phyloP scores from a whole-genome alignment of 768 basidiomycete species.

The Pholiota microspora region DNA sequence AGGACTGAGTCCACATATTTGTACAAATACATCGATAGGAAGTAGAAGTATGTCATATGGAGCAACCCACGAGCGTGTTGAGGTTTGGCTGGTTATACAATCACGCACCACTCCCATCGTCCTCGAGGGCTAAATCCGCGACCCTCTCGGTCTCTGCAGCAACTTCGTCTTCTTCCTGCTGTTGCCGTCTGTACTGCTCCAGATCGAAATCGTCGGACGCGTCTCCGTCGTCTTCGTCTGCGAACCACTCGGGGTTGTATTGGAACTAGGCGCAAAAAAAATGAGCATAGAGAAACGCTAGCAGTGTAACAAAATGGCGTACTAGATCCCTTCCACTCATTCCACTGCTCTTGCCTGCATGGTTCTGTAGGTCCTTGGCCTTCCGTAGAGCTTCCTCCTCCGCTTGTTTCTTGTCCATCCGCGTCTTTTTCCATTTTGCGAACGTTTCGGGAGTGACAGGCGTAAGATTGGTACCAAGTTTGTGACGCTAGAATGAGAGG shows the following conservation, averaged over 20 bases:
- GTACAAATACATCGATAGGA: slow-evolving; percentile 12
- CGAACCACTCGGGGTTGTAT: slow-evolving; percentile 95
- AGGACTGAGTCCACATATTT: background rate
- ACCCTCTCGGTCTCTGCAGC: slow-evolving; percentile 54
- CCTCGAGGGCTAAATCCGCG: slow-evolving; percentile 38
- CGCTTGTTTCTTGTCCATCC: slow-evolving; percentile 93
- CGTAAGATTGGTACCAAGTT: slow-evolving; percentile 85
- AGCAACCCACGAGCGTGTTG: slow-evolving; percentile 21
- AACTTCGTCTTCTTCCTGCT: slow-evolving; percentile 62
- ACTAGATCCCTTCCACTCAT: slow-evolving; percentile 97
- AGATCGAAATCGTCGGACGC: slow-evolving; percentile 59
- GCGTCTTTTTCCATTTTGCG: slow-evolving; percentile 91
- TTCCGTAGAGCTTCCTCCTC: slow-evolving; percentile 80
- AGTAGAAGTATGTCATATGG: slow-evolving; percentile 13
- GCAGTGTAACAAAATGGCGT: slow-evolving; percentile 24
- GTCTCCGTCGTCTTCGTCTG: slow-evolving; percentile 63
- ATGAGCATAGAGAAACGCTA: background rate
- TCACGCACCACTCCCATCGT: background rate
- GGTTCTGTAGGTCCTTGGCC: slow-evolving; percentile 75
- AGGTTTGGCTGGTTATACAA: background rate
- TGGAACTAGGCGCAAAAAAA: slow-evolving; percentile 59
- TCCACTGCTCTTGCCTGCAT: slow-evolving; percentile 87
- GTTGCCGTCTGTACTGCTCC: slow-evolving; percentile 55
- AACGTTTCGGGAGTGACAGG: slow-evolving; percentile 93
- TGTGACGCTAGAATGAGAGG: slow-evolving; percentile 69